phyloP scores from a whole-genome alignment of 2,329 filamentous ascomycete genomes.

The Fusarium acutatum region DNA sequence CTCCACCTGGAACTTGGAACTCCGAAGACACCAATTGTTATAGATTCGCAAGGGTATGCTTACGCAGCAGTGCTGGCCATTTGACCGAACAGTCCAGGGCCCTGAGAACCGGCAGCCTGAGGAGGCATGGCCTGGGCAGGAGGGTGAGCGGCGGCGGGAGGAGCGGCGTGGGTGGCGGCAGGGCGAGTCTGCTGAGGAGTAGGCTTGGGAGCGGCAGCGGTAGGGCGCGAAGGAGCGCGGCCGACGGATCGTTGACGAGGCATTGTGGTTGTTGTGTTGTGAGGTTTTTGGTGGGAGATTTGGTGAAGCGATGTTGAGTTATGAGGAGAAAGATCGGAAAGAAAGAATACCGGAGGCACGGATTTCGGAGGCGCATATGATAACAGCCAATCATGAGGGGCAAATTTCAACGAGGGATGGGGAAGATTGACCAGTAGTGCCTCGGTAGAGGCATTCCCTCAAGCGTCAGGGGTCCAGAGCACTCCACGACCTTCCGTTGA shows the following conservation, averaged over 20 bases:
- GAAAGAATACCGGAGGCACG: slow-evolving; percentile 40
- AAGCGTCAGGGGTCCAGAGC: slow-evolving; percentile 13
- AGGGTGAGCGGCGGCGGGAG: slow-evolving; percentile 52
- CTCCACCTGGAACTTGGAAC: slow-evolving; percentile 1
- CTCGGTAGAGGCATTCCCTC: slow-evolving; percentile 36
- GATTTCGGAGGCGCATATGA: slow-evolving; percentile 31
- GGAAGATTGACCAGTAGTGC: slow-evolving; percentile 34
- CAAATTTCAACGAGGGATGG: slow-evolving; percentile 36
- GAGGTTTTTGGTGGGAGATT: slow-evolving; percentile 6
- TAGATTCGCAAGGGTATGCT: slow-evolving; percentile 52
- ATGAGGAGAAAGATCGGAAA: slow-evolving; percentile 39
- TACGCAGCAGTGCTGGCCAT: slow-evolving; percentile 99
- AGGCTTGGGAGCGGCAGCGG: slow-evolving; percentile 61
- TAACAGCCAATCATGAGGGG: slow-evolving; percentile 42
- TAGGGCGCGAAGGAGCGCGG: slow-evolving; percentile 73
- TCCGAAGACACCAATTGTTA: neutral
- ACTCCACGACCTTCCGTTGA: slow-evolving; percentile 34
- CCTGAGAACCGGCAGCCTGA: slow-evolving; percentile 61
- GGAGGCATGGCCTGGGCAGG: slow-evolving; percentile 25
- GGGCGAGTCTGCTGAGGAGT: slow-evolving; percentile 73
- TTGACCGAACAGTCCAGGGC: slow-evolving; percentile 90
- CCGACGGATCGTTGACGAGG: slow-evolving; percentile 79
- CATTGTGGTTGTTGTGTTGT: slow-evolving; percentile 57
- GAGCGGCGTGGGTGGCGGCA: slow-evolving; percentile 72
- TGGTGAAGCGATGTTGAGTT: slow-evolving; percentile 7